Percentiles rank a stretch among this genome's conserved stretches.
Evolutionary conservation across 2,329 filamentous ascomycete species (phyloP).

Genomic region (Sporothrix brunneoviolacea): DNA sequence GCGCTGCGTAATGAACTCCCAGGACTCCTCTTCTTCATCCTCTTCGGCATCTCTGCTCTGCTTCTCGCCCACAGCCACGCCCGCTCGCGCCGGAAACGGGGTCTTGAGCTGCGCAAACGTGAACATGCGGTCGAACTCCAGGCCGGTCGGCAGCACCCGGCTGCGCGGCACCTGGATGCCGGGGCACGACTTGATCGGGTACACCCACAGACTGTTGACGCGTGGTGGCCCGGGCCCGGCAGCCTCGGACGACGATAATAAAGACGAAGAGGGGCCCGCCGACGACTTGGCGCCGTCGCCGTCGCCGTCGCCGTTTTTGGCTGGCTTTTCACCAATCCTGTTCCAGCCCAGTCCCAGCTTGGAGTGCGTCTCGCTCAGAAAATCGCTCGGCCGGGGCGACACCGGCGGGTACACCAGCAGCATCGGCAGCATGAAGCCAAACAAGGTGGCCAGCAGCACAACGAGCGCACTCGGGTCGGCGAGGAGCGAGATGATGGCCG

Average conservation of each 20-base stretch:
- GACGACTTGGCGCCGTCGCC: constrained; percentile 12
- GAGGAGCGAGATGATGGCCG: neutral
- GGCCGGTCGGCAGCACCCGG: constrained; percentile 59
- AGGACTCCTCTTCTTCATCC: constrained; percentile 41
- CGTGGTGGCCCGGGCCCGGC: constrained; percentile 12
- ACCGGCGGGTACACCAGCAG: constrained; percentile 50
- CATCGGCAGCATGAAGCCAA: constrained; percentile 47
- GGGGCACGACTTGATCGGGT: constrained; percentile 76
- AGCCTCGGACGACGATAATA: no score
- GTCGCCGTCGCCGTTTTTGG: neutral
- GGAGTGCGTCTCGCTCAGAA: constrained; percentile 48
- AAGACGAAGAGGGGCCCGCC: no score
- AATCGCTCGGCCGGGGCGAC: constrained; percentile 45
- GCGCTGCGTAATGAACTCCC: constrained; percentile 66
- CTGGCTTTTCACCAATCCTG: constrained; percentile 30
- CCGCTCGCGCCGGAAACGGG: constrained; percentile 36
- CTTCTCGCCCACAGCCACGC: constrained; percentile 14
- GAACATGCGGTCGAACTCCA: constrained; percentile 77
- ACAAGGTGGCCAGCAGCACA: constrained; percentile 37
- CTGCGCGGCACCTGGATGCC: constrained; percentile 65
- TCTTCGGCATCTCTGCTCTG: constrained; percentile 25
- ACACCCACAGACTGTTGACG: constrained; percentile 64
- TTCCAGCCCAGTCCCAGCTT: constrained; percentile 36
- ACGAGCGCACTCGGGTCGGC: constrained; percentile 19
- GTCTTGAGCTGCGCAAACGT: constrained; percentile 65